Conservation (phyloP, 768 basidiomycete species). For the Tulasnella sp. region DNA sequence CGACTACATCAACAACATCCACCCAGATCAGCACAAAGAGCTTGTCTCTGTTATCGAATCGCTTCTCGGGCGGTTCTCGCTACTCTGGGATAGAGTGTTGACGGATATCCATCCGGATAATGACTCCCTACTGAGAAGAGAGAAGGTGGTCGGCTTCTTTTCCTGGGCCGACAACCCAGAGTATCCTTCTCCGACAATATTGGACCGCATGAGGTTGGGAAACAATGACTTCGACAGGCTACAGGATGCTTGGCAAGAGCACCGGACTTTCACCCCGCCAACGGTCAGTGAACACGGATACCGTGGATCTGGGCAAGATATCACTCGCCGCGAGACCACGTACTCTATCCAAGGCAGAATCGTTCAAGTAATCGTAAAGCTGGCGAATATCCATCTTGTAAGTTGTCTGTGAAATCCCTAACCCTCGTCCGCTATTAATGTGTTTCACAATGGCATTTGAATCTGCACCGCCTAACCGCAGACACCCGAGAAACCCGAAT, state of each 20-base stretch:
- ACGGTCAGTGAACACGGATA: not conserved
- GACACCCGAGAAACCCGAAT: conserved; percentile 44
- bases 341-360: not conserved
- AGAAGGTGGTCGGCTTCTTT: not conserved
- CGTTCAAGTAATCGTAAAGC: not conserved
- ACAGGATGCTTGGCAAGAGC: not conserved
- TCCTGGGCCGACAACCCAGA: not conserved
- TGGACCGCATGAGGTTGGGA: not conserved
- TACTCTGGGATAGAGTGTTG: conserved; percentile 5
- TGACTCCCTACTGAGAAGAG: not conserved
- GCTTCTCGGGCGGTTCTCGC: not conserved
- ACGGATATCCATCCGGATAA: conserved; percentile 12
- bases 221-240: not conserved
- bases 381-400: conserved; percentile 45
- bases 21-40: not conserved
- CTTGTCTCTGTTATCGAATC: conserved; percentile 2
- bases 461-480: too few species aligned
- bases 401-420: too few species aligned
- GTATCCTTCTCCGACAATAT: not conserved
- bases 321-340: not conserved
- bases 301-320: not conserved
- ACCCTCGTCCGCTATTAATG: too few species aligned
- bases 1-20: not conserved
- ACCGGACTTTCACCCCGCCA: not conserved
- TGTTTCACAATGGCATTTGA: too few species aligned